Percentiles rank a stretch among this genome's conserved stretches.
Conservation (phyloP, 345 rosid species). For the Schrenkiella parvula region DNA sequence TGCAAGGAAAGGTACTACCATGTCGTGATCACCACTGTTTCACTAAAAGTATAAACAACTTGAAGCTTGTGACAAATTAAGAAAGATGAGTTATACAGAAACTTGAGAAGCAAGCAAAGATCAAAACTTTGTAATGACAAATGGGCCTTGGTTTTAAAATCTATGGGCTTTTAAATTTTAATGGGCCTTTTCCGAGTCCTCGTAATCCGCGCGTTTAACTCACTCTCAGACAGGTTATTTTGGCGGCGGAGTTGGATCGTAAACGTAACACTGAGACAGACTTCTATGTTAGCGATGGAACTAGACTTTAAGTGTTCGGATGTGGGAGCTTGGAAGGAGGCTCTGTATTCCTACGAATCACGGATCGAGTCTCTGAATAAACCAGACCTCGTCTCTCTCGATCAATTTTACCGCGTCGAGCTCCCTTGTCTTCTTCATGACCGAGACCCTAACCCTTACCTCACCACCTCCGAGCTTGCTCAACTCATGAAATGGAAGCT, state of each 20-base stretch:
- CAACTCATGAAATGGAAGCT: slow-evolving; percentile 93
- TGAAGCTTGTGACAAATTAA: no score
- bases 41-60: no score
- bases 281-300: slow-evolving; percentile 3
- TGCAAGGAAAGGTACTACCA: no score
- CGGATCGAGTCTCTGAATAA: slow-evolving; percentile 60
- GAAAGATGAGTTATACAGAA: no score
- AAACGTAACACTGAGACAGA: neutral
- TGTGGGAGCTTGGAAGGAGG: slow-evolving; percentile 50
- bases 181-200: neutral
- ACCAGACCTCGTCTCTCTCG: slow-evolving; percentile 64
- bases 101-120: no score
- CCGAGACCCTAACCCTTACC: slow-evolving; percentile 76
- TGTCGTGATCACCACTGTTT: no score
- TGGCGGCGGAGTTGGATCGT: neutral
- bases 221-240: neutral
- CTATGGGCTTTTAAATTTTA: neutral
- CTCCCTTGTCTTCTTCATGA: slow-evolving; percentile 59
- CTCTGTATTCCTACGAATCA: slow-evolving; percentile 51
- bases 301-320: slow-evolving; percentile 56
- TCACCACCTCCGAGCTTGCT: slow-evolving; percentile 74
- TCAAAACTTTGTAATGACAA: no score
- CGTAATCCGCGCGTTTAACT: neutral
- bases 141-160: neutral
- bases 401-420: slow-evolving; percentile 57